Percentiles rank a stretch among this genome's conserved stretches.
Evolutionary conservation across 257 asterid genomes (phyloP).

Genomic region (Ophiorrhiza pumila): DNA sequence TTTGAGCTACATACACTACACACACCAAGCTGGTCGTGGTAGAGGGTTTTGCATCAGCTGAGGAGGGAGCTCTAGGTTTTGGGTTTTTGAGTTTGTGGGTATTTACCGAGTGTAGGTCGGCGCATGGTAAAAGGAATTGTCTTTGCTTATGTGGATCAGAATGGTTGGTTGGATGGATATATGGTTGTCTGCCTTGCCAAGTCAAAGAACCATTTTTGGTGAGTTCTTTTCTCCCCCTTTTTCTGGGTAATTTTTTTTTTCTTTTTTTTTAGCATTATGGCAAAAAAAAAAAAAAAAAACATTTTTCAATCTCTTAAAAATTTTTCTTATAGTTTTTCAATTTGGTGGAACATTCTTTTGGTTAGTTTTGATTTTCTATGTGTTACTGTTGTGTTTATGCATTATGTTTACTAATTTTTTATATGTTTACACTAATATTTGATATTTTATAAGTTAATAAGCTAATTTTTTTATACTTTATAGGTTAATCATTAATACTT

Average conservation of each 20-base stretch:
- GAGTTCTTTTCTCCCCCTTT: background rate
- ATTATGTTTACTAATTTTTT: no score
- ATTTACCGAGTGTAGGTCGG: slow-evolving; percentile 4
- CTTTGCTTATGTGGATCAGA: background rate
- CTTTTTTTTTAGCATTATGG: no score
- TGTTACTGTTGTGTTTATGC: no score
- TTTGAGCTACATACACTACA: background rate
- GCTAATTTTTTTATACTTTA: no score
- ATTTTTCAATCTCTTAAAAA: background rate
- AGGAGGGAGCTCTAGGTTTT: slow-evolving; percentile 6
- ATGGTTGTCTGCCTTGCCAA: background rate
- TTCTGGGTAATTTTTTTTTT: no score
- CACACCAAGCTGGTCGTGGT: slow-evolving; percentile 23
- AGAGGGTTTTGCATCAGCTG: slow-evolving; percentile 32
- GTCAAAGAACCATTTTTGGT: background rate
- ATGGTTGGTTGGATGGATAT: background rate
- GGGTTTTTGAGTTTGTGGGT: slow-evolving; percentile 18
- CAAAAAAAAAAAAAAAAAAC: no score
- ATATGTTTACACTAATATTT: no score
- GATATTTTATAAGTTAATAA: no score
- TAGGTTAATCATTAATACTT: no score
- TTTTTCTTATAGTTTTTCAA: background rate
- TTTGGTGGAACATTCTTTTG: background rate
- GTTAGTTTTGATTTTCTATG: background rate
- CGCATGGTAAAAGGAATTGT: background rate